A percentile compares a stretch with the other conserved stretches of the same genome.
Conservation (phyloP, 768 basidiomycete species). For the Tulasnella sp. region DNA sequence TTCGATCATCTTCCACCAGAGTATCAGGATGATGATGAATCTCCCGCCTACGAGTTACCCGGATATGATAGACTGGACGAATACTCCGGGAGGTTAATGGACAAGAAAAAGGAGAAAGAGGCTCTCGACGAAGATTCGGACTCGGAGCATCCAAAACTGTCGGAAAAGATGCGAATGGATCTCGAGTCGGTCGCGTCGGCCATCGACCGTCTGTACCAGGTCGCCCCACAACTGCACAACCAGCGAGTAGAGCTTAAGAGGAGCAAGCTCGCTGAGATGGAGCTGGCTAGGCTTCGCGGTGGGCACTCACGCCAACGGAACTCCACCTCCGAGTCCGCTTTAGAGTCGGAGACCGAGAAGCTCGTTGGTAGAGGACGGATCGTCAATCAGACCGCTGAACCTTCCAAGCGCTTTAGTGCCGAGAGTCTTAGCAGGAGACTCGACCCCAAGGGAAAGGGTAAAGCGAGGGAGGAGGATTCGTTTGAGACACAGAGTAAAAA, state of each 20-base stretch:
- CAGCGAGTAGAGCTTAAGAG: conserved; percentile 86
- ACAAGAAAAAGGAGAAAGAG: neutral
- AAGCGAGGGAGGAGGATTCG: conserved; percentile 26
- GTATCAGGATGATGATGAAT: conserved; percentile 32
- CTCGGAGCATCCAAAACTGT: neutral
- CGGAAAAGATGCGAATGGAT: conserved; percentile 79
- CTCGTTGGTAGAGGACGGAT: conserved; percentile 21
- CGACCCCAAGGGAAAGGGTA: conserved; percentile 28
- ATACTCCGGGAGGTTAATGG: neutral
- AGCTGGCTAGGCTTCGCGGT: conserved; percentile 43
- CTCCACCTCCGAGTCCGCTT: conserved; percentile 2
- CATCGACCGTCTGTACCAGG: conserved; percentile 77
- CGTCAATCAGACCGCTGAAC: conserved; percentile 22
- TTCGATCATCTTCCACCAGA: conserved; percentile 35
- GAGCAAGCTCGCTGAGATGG: conserved; percentile 59
- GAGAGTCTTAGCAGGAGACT: neutral
- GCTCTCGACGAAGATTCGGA: neutral
- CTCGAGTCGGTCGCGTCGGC: conserved; percentile 76
- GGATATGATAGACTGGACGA: neutral
- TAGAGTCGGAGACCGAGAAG: conserved; percentile 22
- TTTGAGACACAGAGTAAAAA: neutral
- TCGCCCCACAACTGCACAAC: conserved; percentile 79
- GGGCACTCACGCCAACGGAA: neutral
- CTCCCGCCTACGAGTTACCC: neutral
- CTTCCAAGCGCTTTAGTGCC: conserved; percentile 2